phyloP scores from a whole-genome alignment of 179 eudicot species.

The Sideroxylon spinosum region DNA sequence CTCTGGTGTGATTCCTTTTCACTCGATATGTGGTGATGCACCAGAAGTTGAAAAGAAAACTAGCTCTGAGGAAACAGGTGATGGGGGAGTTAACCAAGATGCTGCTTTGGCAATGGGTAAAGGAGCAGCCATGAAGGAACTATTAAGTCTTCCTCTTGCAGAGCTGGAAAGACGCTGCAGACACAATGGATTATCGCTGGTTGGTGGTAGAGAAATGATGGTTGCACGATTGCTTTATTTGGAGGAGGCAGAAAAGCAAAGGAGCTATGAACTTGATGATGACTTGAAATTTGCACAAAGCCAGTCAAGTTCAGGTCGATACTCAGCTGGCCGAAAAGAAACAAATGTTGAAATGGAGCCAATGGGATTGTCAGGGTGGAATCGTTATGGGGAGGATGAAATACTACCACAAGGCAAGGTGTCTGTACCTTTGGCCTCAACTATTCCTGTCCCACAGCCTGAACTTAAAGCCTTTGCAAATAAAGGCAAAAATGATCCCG shows the following conservation, averaged over 20 bases:
- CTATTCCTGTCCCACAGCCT: constrained; percentile 50
- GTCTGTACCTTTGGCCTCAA: constrained; percentile 31
- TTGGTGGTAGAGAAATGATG: constrained; percentile 95
- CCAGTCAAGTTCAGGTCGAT: constrained; percentile 47
- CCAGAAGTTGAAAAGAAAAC: constrained; percentile 62
- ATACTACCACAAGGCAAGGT: constrained; percentile 33
- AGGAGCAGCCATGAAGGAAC: constrained; percentile 85
- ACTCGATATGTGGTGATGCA: constrained; percentile 82
- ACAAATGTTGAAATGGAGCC: constrained; percentile 40
- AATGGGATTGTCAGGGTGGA: constrained; percentile 39
- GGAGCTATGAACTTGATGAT: constrained; percentile 71
- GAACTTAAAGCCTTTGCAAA: constrained; percentile 44
- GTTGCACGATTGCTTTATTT: constrained; percentile 84
- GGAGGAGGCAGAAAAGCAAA: constrained; percentile 92
- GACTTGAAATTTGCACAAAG: constrained; percentile 56
- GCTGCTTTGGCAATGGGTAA: constrained; percentile 90
- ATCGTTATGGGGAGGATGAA: constrained; percentile 39
- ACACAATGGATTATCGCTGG: constrained; percentile 91
- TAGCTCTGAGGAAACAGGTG: constrained; percentile 39
- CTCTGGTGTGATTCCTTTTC: constrained; percentile 80
- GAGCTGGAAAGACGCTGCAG: constrained; percentile 97
- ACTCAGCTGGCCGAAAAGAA: constrained; percentile 45
- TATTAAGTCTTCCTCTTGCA: constrained; percentile 71
- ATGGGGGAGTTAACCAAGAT: constrained; percentile 60
- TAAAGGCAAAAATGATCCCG: constrained; percentile 48